Conservation (phyloP, 768 basidiomycete species). For the Kwoniella sp. region DNA sequence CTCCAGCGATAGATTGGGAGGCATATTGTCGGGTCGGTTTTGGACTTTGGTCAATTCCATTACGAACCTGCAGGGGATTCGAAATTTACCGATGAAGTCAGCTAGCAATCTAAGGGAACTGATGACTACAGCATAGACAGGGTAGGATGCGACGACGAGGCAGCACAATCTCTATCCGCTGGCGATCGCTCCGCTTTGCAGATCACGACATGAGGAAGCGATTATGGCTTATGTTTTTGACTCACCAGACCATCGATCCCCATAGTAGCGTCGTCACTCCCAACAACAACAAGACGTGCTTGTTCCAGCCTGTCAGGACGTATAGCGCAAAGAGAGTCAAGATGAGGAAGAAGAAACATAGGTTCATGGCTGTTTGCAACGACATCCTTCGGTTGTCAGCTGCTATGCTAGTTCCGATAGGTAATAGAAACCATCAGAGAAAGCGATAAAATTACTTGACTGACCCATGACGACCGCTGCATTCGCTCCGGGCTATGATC, state of each 20-base stretch:
- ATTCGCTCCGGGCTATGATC: slow-evolving; percentile 49
- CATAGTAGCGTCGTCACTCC: slow-evolving; percentile 43
- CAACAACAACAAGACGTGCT: slow-evolving; percentile 49
- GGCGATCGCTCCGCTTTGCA: too few species aligned
- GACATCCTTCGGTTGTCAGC: background rate
- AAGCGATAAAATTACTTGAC: too few species aligned
- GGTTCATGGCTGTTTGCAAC: slow-evolving; percentile 48
- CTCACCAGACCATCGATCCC: slow-evolving; percentile 53
- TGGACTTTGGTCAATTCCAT: slow-evolving; percentile 48
- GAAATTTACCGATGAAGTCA: too few species aligned
- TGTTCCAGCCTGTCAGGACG: slow-evolving; percentile 48
- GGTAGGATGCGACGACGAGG: too few species aligned
- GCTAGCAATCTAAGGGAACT: too few species aligned
- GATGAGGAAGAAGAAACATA: slow-evolving; percentile 51
- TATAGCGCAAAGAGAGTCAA: slow-evolving; percentile 49
- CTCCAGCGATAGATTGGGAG: slow-evolving; percentile 17
- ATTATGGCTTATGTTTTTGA: too few species aligned
- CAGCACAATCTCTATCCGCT: too few species aligned
- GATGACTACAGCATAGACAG: too few species aligned
- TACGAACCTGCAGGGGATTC: slow-evolving; percentile 44
- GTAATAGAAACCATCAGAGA: too few species aligned
- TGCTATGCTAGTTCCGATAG: too few species aligned
- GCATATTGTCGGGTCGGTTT: slow-evolving; percentile 45
- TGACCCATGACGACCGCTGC: slow-evolving; percentile 48
- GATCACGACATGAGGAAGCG: too few species aligned